Evolutionary conservation across 441 rosid species (phyloP).

Genomic region (Biscutella auriculata): DNA sequence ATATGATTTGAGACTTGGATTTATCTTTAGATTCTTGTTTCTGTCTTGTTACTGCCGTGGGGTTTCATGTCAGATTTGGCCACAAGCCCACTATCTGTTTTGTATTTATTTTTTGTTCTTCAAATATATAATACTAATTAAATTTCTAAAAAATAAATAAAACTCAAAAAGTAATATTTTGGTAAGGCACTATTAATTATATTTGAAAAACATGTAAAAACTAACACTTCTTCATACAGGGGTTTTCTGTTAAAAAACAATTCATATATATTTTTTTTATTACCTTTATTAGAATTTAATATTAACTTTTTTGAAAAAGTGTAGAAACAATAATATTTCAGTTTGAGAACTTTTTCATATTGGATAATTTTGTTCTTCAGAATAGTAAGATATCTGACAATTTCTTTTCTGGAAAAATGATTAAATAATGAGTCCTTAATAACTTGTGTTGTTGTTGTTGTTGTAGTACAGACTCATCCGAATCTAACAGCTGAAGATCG

Average conservation of each 20-base stretch:
- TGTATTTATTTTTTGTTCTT: constrained; percentile 1
- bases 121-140: no score
- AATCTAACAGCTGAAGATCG: constrained; percentile 41
- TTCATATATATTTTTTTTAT: neutral
- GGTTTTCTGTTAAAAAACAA: no score
- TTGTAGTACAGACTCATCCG: constrained; percentile 53
- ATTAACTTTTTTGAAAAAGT: neutral
- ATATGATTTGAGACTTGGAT: constrained; percentile 12
- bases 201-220: neutral
- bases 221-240: neutral
- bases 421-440: neutral
- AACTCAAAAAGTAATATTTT: constrained; percentile 1
- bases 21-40: constrained; percentile 16
- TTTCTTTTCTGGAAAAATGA: neutral
- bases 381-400: neutral
- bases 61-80: constrained; percentile 21
- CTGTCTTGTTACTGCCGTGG: constrained; percentile 24
- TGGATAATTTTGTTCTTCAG: neutral
- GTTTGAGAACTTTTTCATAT: neutral
- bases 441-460: neutral
- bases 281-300: neutral
- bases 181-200: neutral
- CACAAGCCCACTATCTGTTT: constrained; percentile 10
- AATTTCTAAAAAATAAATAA: neutral
- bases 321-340: neutral